Conservation (phyloP, 345 rosid species). For the Turritis glabra region DNA sequence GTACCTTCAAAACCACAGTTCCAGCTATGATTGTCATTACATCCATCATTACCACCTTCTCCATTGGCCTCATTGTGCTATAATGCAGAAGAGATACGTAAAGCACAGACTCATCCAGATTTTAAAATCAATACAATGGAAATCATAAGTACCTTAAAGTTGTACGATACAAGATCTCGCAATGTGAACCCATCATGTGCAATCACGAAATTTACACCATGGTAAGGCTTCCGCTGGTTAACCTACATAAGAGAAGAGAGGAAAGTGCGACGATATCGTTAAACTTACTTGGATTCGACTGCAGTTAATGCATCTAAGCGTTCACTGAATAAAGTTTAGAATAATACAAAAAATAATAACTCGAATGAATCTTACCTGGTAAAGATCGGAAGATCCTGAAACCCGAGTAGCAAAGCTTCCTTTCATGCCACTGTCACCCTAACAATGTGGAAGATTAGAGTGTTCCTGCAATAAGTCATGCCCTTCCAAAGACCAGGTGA, state of each 20-base stretch:
- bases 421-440: conserved; percentile 97
- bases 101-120: neutral
- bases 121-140: conserved; percentile 17
- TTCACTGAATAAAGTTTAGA: neutral
- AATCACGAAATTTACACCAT: conserved; percentile 74
- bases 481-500: neutral
- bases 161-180: conserved; percentile 86
- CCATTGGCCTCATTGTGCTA: conserved; percentile 99
- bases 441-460: conserved; percentile 14
- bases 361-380: conserved; percentile 47
- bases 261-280: neutral
- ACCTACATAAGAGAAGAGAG: conserved; percentile 45
- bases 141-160: conserved; percentile 60
- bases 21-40: conserved; percentile 93
- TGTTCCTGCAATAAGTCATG: neutral
- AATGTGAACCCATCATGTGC: conserved; percentile 97
- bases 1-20: conserved; percentile 96
- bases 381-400: conserved; percentile 89
- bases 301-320: neutral
- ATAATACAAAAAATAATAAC: neutral
- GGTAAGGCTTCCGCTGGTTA: conserved; percentile 88
- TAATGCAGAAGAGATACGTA: conserved; percentile 22
- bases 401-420: conserved; percentile 87
- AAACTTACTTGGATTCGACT: neutral
- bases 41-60: conserved; percentile 93